phyloP scores from a whole-genome alignment of 768 basidiomycete genomes.

The Melanogaster broomeanus region DNA sequence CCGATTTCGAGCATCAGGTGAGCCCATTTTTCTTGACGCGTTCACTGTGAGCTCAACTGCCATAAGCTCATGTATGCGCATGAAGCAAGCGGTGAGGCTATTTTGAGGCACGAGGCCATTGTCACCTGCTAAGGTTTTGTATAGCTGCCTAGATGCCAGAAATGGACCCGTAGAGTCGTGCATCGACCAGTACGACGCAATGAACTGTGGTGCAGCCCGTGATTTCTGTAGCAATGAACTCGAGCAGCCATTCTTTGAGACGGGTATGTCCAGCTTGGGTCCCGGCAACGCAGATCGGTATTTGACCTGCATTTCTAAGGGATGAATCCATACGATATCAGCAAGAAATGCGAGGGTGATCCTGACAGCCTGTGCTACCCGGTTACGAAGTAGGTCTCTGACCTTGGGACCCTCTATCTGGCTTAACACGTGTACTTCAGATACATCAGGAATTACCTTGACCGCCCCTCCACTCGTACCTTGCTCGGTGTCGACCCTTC shows the following conservation, averaged over 20 bases:
- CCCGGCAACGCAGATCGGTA: background rate
- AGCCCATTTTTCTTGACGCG: background rate
- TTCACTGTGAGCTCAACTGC: background rate
- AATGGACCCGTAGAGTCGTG: conserved; percentile 54
- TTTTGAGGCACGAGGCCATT: background rate
- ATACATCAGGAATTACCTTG: conserved; percentile 61
- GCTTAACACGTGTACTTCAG: conserved; percentile 31
- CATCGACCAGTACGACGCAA: conserved; percentile 61
- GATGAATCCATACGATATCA: conserved; percentile 66
- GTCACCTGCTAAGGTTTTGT: background rate
- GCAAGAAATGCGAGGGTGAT: conserved; percentile 53
- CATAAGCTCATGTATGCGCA: conserved; percentile 37
- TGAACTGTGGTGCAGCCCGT: conserved; percentile 64
- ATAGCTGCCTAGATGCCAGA: conserved; percentile 70
- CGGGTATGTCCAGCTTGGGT: conserved; percentile 30
- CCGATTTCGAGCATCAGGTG: conserved; percentile 51
- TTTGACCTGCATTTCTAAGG: conserved; percentile 19
- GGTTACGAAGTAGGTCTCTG: conserved; percentile 40
- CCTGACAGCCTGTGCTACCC: conserved; percentile 59
- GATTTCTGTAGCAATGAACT: conserved; percentile 57
- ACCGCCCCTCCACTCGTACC: conserved; percentile 51
- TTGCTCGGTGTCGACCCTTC: conserved; percentile 64
- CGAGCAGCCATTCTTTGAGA: conserved; percentile 19
- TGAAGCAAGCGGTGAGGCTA: conserved; percentile 36
- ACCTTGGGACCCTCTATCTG: background rate